Evolutionary conservation across 2,329 filamentous ascomycete species (phyloP).

Genomic region (Beauveria caledonica): DNA sequence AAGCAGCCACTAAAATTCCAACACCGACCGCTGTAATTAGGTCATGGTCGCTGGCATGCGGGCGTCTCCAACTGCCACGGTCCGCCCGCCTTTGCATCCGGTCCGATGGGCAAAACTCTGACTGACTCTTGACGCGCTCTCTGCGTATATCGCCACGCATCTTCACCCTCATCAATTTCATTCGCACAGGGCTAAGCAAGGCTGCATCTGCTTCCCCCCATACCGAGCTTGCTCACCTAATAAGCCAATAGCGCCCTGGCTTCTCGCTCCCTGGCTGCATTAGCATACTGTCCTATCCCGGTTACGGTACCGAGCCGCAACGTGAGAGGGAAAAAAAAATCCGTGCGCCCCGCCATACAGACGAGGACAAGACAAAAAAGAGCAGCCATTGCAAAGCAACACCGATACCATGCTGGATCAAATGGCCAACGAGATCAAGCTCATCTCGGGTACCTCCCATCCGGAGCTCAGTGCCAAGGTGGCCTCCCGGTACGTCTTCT

Average conservation of each 20-base stretch:
- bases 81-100: background rate
- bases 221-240: background rate
- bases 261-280: background rate
- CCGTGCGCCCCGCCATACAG: constrained; percentile 7
- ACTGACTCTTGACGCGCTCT: background rate
- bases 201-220: background rate
- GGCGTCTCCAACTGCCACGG: background rate
- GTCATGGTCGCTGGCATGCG: background rate
- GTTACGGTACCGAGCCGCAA: background rate
- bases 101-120: constrained; percentile 3
- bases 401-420: constrained; percentile 27
- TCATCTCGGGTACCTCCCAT: constrained; percentile 42
- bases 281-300: background rate
- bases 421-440: constrained; percentile 47
- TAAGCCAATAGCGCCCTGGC: background rate
- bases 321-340: constrained; percentile 6
- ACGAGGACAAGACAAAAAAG: background rate
- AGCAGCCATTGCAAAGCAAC: constrained; percentile 3
- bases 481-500: constrained; percentile 31
- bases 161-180: background rate
- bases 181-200: background rate
- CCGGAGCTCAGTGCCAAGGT: constrained; percentile 39
- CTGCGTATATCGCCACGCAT: constrained; percentile 1
- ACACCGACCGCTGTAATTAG: no score
- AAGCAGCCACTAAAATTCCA: background rate